Base-by-base conservation (phyloP, 2,329 filamentous ascomycete species). In the Monilinia polystroma region DNA sequence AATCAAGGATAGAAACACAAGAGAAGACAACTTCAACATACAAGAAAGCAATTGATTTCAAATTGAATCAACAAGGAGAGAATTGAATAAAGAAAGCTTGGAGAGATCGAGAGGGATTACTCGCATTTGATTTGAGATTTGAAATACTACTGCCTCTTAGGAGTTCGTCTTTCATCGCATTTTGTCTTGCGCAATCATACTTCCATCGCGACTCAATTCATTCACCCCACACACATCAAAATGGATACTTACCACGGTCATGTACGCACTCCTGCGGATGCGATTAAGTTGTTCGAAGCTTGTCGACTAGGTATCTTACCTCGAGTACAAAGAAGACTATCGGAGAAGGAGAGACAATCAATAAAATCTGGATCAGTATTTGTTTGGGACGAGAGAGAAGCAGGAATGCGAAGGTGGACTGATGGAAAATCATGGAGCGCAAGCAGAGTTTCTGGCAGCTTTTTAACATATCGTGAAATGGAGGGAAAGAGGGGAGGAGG, bases 341-440 rank as follows among this genome's bases (percentile, higher is more conserved):
- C 95, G 3, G 95, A 99, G 79, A 98, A 98, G 80, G 95, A 99
- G 80, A 87, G 95, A 69, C 93, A 97, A 77, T 92, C 92, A 4
- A 99, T 99, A 78, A 90, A 92, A 75, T 97, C 94, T 0, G 95
- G 95, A 54, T 99, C 95, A 0, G 94, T 99, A 4, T 99, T 98
- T 75, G 95, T 99, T n/a, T 99, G 95, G 95, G 95, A 99, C 78
- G 95, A 99, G 82, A 85, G 94, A 73, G 95, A 99, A 81, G 95
- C 95, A 14, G 95, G 95, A 72, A 99, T 99, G 95, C 86, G 95
- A 75, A 85, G 95, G 78, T 99, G 95, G 95, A 99, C 95, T 0
- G 95, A 99, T 74, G 95, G 95, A 66, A 99, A 99, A 79, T 98
- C 94, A 47, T 99, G 95, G 95, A 98, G 94, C 76, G 95, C 95